Base-by-base conservation (phyloP, 2,329 filamentous ascomycete genomes). In the Fusarium xylarioides region DNA sequence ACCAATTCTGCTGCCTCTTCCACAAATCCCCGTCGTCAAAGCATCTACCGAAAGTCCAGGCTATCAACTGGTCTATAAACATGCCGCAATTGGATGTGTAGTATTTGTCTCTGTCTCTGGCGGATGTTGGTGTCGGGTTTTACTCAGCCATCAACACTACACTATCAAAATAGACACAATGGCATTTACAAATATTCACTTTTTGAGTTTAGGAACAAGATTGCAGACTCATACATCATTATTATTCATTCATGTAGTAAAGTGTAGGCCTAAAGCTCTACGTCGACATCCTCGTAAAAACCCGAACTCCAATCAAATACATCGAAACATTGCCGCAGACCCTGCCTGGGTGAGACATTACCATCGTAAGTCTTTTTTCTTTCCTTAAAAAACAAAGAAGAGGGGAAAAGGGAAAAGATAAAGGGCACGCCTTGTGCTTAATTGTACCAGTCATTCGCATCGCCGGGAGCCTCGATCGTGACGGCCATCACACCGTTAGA, bases 141-240 rank as follows among this genome's bases (percentile, higher is more conserved):
- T 12, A 5, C 4, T 1, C 5, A 7, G 50, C 50, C 23, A 38
- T 28, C 0, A 7, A 3, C 10, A 28, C 2, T 1, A 40, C 19
- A 1, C 1, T 9, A 2, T 1, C 11, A n/a, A n/a, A 1, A 5
- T 12, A 28, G 2, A 5, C 2, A 40, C 19, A 9, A 5, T 54
- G 14, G 11, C 2, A 7, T n/a, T 10, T 10, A n/a, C 0, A 18
- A 28, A 30, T 5, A 2, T n/a, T 12, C 34, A n/a, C 11, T 54
- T 16, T 12, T 0, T 0, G 5, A 11, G 0, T 18, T 7, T 18
- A 0, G 4, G 15, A 18, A 5, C 14, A 7, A 54, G 15, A 14
- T 28, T 18, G 11, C 0, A 12, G 23, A 40, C 34, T 54, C 23
- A 40, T 40, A 54, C 11, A 28, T 7, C 19, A 0, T 10, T n/a